Evolutionary conservation across 305 asterid species (phyloP).

Genomic region (Fraxinus ornus): DNA sequence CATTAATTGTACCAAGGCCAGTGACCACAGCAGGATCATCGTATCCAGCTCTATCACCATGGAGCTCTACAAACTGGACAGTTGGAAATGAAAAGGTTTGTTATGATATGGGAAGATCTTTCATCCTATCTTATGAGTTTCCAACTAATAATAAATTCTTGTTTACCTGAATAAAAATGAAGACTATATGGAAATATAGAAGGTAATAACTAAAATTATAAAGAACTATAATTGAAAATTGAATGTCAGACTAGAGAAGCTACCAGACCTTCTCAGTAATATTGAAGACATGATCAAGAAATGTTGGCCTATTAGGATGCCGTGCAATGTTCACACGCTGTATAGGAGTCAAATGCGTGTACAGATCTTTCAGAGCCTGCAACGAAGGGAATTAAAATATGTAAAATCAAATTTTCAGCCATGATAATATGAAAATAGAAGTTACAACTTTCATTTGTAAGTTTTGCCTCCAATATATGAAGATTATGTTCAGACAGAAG

Average conservation of each 20-base stretch:
- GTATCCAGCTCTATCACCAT: conserved; percentile 97
- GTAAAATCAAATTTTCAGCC: conserved; percentile 1
- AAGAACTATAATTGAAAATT: neutral
- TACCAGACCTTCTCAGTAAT: conserved; percentile 76
- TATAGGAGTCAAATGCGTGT: conserved; percentile 78
- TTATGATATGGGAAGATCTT: conserved; percentile 7
- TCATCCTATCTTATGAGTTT: neutral
- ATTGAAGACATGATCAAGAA: conserved; percentile 90
- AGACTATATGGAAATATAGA: neutral
- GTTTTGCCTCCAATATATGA: conserved; percentile 4
- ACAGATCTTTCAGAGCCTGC: conserved; percentile 82
- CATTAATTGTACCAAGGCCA: conserved; percentile 92
- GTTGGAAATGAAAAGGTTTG: conserved; percentile 14
- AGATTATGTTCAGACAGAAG: neutral
- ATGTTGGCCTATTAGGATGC: conserved; percentile 97
- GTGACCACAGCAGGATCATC: conserved; percentile 97
- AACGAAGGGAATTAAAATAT: conserved; percentile 22
- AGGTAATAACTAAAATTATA: neutral
- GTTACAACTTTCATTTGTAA: neutral
- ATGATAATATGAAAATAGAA: neutral
- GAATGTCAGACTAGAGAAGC: conserved; percentile 20
- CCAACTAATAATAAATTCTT: neutral
- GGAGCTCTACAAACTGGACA: conserved; percentile 94
- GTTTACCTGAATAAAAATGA: neutral
- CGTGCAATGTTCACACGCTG: conserved; percentile 92